Conservation (phyloP, 768 basidiomycete genomes). For the Punctularia strigosozonata region DNA sequence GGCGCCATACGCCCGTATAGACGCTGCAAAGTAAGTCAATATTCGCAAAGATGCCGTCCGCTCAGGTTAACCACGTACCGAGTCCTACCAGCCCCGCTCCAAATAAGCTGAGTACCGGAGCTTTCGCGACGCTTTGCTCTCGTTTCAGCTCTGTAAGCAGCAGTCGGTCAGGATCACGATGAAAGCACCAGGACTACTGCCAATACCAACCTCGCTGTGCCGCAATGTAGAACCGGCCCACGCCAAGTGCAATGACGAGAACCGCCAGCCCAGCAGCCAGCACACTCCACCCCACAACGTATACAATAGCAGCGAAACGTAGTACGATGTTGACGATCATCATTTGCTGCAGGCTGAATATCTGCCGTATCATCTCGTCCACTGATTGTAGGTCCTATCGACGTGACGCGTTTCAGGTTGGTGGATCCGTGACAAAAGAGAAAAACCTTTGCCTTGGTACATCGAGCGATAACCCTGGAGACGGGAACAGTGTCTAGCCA, state of each 20-base stretch:
- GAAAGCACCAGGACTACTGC: too few relatives aligned
- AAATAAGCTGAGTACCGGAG: slow-evolving; percentile 11
- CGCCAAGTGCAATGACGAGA: background rate
- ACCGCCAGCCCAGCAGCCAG: background rate
- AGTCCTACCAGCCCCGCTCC: slow-evolving; percentile 49
- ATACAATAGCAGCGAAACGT: background rate
- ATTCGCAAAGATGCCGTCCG: background rate
- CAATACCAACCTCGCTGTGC: background rate
- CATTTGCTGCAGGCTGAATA: background rate
- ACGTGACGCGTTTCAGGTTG: slow-evolving; percentile 7
- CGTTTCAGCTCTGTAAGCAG: too few relatives aligned
- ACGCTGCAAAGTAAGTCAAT: slow-evolving; percentile 17
- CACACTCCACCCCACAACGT: background rate
- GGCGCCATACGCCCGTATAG: slow-evolving; percentile 58
- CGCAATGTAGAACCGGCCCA: background rate
- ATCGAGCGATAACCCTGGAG: slow-evolving; percentile 20
- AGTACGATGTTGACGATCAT: too few relatives aligned
- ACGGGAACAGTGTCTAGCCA: slow-evolving; percentile 25
- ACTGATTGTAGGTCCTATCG: background rate
- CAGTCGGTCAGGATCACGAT: too few relatives aligned
- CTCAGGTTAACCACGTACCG: slow-evolving; percentile 9
- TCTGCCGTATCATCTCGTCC: background rate
- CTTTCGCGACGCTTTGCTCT: background rate
- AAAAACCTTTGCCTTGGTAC: slow-evolving; percentile 20
- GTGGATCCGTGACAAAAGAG: slow-evolving; percentile 8